These are phyloP conservation scores for Fusarium nelsonii DNA, from an alignment of 2,329 filamentous ascomycete species.

Conservation along the genomic window DNA sequence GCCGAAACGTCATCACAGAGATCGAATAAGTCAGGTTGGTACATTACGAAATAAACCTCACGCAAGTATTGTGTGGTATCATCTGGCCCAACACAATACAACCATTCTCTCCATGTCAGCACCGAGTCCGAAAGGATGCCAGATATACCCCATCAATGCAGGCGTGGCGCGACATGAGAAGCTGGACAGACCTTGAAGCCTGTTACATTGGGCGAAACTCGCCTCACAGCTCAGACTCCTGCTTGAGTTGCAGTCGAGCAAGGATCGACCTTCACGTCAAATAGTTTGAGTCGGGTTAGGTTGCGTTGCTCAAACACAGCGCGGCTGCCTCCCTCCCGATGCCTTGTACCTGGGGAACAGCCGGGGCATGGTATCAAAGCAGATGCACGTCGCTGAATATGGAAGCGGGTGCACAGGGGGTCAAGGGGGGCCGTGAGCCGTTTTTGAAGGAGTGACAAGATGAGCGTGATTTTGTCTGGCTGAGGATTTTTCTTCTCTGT, in stretches of 20 bases:
- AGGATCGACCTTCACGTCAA: conserved; percentile 9
- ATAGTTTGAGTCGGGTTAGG: not conserved
- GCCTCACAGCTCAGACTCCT: conserved; percentile 8
- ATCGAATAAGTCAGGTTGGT: not conserved
- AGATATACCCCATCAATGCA: conserved; percentile 4
- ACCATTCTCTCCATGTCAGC: conserved; percentile 2
- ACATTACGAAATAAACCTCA: not conserved
- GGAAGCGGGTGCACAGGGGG: conserved; percentile 45
- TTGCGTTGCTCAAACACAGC: conserved; percentile 25
- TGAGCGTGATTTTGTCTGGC: conserved; percentile 25
- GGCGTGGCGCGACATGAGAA: conserved; percentile 30
- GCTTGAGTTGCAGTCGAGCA: conserved; percentile 7
- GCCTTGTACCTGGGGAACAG: conserved; percentile 39
- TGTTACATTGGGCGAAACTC: conserved; percentile 11
- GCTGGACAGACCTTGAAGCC: conserved; percentile 10
- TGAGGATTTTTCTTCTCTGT: not conserved
- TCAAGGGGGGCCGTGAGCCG: conserved; percentile 32
- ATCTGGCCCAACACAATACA: not conserved
- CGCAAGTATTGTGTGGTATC: not conserved
- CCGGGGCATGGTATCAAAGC: conserved; percentile 24
- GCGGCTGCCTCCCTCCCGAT: conserved; percentile 31
- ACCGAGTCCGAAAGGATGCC: not conserved
- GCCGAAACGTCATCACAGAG: not conserved
- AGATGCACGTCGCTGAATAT: conserved; percentile 48
- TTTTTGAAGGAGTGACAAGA: conserved; percentile 30